A percentile compares a stretch with the other conserved stretches of the same genome.
Conservation (phyloP, 441 rosid genomes). For the Adansonia rubrostipa region DNA sequence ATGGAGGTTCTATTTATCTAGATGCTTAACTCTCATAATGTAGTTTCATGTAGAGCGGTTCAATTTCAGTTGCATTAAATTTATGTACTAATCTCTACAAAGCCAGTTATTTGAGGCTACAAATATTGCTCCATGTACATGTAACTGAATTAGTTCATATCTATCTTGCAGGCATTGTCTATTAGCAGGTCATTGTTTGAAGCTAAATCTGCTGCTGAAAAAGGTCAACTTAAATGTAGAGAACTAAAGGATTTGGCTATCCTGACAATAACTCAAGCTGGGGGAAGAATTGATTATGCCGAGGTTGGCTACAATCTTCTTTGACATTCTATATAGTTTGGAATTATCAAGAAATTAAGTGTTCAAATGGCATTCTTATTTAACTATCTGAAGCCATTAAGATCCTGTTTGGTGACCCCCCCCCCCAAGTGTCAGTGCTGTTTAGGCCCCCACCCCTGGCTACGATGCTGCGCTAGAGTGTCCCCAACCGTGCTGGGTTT, state of each 20-base stretch:
- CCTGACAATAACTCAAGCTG: constrained; percentile 55
- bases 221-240: constrained; percentile 49
- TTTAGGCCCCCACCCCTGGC: neutral
- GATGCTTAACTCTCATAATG: neutral
- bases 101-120: neutral
- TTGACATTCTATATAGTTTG: neutral
- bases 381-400: neutral
- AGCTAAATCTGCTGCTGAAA: constrained; percentile 57
- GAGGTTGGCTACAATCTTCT: constrained; percentile 52
- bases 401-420: neutral
- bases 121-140: neutral
- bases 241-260: constrained; percentile 52
- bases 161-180: constrained; percentile 70
- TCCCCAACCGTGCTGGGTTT: neutral
- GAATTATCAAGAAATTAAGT: neutral
- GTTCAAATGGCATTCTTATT: neutral
- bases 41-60: neutral
- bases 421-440: neutral
- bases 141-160: constrained; percentile 7
- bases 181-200: constrained; percentile 60
- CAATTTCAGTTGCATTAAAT: neutral
- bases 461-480: neutral
- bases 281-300: constrained; percentile 78
- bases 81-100: neutral
- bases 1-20: neutral